Evolutionary conservation across 345 rosid genomes (phyloP).

Genomic region (Boechera retrofracta): DNA sequence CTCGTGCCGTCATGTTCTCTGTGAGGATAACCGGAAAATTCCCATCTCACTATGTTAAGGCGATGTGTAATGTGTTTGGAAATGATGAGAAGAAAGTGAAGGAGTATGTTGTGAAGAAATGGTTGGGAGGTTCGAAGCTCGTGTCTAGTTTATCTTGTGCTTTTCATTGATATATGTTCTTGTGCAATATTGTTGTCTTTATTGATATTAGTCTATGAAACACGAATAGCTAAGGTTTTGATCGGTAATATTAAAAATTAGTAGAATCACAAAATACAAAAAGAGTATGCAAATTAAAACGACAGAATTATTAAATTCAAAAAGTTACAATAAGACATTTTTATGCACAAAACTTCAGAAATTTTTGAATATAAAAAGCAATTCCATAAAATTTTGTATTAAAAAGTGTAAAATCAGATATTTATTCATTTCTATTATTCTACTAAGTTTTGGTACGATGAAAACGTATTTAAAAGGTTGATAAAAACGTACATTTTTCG

Average conservation of each 20-base stretch:
- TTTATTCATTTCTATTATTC: no score
- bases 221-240: no score
- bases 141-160: no score
- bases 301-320: neutral
- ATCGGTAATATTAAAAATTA: neutral
- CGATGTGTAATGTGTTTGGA: constrained; percentile 28
- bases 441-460: no score
- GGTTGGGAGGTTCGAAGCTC: constrained; percentile 30
- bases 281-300: neutral
- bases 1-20: constrained; percentile 26
- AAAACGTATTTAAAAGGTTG: no score
- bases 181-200: no score
- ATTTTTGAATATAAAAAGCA: neutral
- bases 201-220: no score
- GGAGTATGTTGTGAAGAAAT: constrained; percentile 24
- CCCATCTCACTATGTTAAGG: constrained; percentile 11
- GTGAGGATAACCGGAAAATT: constrained; percentile 22
- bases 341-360: neutral
- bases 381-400: no score
- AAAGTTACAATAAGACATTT: neutral
- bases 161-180: no score
- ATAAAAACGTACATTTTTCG: no score
- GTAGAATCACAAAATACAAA: neutral
- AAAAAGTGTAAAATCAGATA: neutral
- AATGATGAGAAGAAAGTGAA: constrained; percentile 33